Evolutionary conservation across 768 basidiomycete genomes (phyloP), one percentile per base, ranked within the genome.

Genomic region (Filobasidium floriforme): DNA sequence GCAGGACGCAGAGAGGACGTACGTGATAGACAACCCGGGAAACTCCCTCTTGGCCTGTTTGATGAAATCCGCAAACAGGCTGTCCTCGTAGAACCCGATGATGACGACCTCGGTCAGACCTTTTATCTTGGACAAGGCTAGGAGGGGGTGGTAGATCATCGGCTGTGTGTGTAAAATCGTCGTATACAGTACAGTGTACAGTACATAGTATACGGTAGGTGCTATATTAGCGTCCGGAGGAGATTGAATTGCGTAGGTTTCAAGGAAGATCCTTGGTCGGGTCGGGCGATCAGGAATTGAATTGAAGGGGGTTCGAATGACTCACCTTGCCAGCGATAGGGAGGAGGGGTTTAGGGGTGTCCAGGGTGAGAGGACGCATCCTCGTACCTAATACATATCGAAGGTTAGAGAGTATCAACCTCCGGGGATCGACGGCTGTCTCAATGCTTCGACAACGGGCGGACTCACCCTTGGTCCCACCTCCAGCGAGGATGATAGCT

Each of bases 61-160:
- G 72, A 82, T 66, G 73, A 82, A 82, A 5, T 73, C 72, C 26
- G 70, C 70, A 70, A 82, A 77, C 37, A 80, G 73, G 0, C 73
- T 64, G 67, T 82, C 81, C 61, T 80, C 80, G 72, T 81, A 80
- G 71, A 80, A 81, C 0, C 80, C 80, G 66, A 81, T 79, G 67
- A 81, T 77, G 63, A 79, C 70, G 29, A 81, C 76, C 61, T 81
- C 81, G 57, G 68, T 73, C 11, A 81, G 69, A 1, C 75, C 77
- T 3, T 75, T 74, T 26, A 81, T 77, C 52, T 77, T 76, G 28
- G 79, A 76, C 26, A 81, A 77, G 9, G 80, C 79, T 22, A 77
- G 73, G 32, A 81, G 73, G 14, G 79, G 79, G 70, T 82, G 81
- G 79, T 79, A 82, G 68, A 81, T 76, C 76, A 81, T 80, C 9